Evolutionary conservation across 768 basidiomycete species (phyloP), one percentile per base, ranked within the genome.

Genomic region (Sporobolomyces phaffii): DNA sequence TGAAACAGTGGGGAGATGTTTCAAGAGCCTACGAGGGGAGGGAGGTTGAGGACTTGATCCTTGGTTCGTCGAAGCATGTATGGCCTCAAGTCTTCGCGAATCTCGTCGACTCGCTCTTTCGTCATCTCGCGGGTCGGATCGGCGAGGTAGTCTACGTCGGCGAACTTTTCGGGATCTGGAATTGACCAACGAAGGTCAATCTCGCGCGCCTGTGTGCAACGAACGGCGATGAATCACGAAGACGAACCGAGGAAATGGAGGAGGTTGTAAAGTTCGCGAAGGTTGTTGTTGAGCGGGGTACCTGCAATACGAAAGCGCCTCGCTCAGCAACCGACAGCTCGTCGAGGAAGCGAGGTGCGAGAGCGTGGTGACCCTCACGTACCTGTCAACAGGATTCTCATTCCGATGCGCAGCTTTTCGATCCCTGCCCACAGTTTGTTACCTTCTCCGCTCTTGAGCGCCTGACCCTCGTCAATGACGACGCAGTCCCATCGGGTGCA

Each of bases 211-310:
- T 6, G 8, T 14, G 6, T 2, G 6, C 29, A 53, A 11, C 1
- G 4, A 31, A n/a, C 36, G 22, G 7, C 0, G 28, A 41, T 2
- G 28, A 41, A 45, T 77, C 29, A 28, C 7, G 14, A 0, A 8
- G 36, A 34, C 64, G 33, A 17, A 66, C 69, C 79, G 22, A 98
- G 83, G 80, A 98, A 98, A 76, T 91, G 90, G 86, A 99, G 91
- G 47, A 99, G 82, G 77, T 93, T 98, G 81, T 98, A 94, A 29
- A 99, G 78, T 78, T 99, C 96, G 51, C 90, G 83, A 28, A 99
- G 87, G 75, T 97, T 98, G 80, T 98, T 98, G 78, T 98, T 98
- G 64, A 98, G 78, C 0, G 94, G 94, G 0, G 96, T 98, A 83
- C 68, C 59, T 44, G 33, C n/a, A n/a, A n/a, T n/a, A n/a, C n/a